Evolutionary conservation across 2,329 filamentous ascomycete species (phyloP).

Genomic region (Apiospora aurea): DNA sequence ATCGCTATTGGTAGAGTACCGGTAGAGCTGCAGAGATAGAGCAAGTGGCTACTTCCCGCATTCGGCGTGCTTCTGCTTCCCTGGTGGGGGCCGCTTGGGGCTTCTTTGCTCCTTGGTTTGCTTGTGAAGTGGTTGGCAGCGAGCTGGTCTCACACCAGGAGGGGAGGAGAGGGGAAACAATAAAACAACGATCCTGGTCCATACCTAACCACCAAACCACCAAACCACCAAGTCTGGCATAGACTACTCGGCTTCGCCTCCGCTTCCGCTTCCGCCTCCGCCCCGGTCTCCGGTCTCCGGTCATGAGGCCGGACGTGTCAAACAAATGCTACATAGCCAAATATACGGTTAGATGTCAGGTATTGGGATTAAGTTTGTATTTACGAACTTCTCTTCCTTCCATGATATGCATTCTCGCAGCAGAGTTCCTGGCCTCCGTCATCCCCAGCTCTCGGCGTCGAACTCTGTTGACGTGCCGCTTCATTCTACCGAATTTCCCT

Average conservation of each 20-base stretch:
- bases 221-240: neutral
- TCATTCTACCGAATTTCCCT: neutral
- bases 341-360: neutral
- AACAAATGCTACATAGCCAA: neutral
- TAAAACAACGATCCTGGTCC: neutral
- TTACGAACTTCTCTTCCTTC: constrained; percentile 11
- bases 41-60: constrained; percentile 18
- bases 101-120: constrained; percentile 6
- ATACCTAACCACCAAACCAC: neutral
- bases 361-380: constrained; percentile 15
- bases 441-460: neutral
- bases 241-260: neutral
- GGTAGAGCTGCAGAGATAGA: constrained; percentile 3
- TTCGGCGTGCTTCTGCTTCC: neutral
- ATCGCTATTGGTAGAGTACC: constrained; percentile 11
- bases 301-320: neutral
- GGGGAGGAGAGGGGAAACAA: neutral
- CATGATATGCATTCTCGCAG: neutral
- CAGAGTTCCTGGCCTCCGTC: neutral
- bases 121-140: neutral
- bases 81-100: constrained; percentile 1
- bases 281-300: neutral
- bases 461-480: neutral
- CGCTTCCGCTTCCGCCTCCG: neutral
- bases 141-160: neutral